phyloP scores from a whole-genome alignment of 2,329 filamentous ascomycete species.

The Chaetomiaceae sp. region DNA sequence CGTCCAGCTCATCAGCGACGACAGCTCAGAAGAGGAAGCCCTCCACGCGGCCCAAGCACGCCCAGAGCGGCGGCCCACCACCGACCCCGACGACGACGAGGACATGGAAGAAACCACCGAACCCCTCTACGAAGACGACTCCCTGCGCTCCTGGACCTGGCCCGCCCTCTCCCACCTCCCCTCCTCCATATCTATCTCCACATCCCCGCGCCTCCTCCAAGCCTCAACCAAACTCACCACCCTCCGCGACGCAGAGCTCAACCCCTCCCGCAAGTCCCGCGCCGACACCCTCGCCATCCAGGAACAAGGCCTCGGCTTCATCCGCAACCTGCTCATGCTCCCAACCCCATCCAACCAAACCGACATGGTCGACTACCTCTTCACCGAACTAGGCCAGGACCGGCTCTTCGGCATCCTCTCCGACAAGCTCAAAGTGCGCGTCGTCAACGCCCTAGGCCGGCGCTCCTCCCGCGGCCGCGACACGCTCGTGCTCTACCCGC shows the following conservation, averaged over 20 bases:
- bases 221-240: conserved; percentile 47
- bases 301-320: conserved; percentile 83
- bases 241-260: conserved; percentile 63
- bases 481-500: conserved; percentile 51
- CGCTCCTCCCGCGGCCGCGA: conserved; percentile 32
- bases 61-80: conserved; percentile 18
- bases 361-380: conserved; percentile 80
- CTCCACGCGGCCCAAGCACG: conserved; percentile 35
- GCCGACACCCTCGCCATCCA: conserved; percentile 81
- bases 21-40: conserved; percentile 49
- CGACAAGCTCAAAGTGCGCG: conserved; percentile 66
- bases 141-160: conserved; percentile 24
- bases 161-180: conserved; percentile 18
- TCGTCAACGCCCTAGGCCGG: conserved; percentile 50
- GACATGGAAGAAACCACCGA: conserved; percentile 45
- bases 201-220: conserved; percentile 42
- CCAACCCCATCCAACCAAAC: conserved; percentile 48
- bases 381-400: conserved; percentile 69
- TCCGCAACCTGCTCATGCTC: conserved; percentile 81
- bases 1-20: conserved; percentile 67
- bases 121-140: conserved; percentile 37
- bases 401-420: conserved; percentile 76
- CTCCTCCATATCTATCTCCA: conserved; percentile 16
- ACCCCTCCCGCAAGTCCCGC: conserved; percentile 62
- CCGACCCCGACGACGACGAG: conserved; percentile 44